Conservation (phyloP, 345 rosid species). For the Physaria fendleri region DNA sequence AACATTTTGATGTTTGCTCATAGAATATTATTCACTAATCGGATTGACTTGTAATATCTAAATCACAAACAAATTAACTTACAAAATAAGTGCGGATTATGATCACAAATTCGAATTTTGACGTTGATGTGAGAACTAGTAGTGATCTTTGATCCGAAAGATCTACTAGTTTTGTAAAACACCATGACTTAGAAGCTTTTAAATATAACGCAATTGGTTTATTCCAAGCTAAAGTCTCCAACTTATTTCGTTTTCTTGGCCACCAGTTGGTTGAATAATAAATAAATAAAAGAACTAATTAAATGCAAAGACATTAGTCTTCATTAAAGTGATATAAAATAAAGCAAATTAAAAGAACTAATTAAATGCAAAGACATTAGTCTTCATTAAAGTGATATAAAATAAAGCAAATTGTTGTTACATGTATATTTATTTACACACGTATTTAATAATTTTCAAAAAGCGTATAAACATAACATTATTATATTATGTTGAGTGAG, state of each 20-base stretch:
- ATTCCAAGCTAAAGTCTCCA: constrained; percentile 3
- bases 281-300: constrained; percentile 8
- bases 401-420: constrained; percentile 5
- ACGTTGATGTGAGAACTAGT: not conserved
- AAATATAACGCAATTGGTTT: not conserved
- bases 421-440: not conserved
- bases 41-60: not conserved
- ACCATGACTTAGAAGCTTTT: not conserved
- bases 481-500: not conserved
- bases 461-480: not conserved
- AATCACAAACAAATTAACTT: not conserved
- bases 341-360: constrained; percentile 13
- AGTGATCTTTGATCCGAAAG: not conserved
- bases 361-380: constrained; percentile 7
- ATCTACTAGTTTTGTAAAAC: not conserved
- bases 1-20: not conserved
- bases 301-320: constrained; percentile 7
- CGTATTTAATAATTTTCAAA: not conserved
- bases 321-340: not conserved
- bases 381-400: not conserved
- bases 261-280: constrained; percentile 17
- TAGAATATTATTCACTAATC: not conserved
- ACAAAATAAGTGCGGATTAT: not conserved
- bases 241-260: constrained; percentile 9
- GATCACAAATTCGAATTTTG: not conserved